Evolutionary conservation across 2,329 filamentous ascomycete species (phyloP).

Genomic region (Penicillium glabrum): DNA sequence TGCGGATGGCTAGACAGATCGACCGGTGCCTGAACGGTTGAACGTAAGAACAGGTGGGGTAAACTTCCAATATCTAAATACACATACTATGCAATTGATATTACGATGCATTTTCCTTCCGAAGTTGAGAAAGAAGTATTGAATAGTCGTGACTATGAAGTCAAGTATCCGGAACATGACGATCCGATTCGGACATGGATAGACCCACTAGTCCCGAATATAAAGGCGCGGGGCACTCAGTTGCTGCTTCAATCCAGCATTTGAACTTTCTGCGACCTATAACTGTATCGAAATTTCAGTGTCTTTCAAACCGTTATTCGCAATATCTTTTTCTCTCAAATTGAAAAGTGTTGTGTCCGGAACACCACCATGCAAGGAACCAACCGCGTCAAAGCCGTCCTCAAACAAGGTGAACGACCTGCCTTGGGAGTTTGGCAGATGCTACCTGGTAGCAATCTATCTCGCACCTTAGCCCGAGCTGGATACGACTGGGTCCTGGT

Average conservation of each 20-base stretch:
- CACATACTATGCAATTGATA: too few species aligned
- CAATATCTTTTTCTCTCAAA: neutral
- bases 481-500: neutral
- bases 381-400: neutral
- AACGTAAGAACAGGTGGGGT: neutral
- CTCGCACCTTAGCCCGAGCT: neutral
- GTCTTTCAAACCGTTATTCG: neutral
- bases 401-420: neutral
- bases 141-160: neutral
- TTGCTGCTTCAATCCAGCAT: neutral
- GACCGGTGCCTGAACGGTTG: slow-evolving; percentile 21
- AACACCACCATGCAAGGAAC: neutral
- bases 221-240: neutral
- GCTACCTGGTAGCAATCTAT: neutral
- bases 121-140: neutral
- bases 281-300: neutral
- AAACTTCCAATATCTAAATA: neutral
- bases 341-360: neutral
- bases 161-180: neutral
- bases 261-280: neutral
- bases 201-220: neutral
- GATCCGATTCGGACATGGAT: neutral
- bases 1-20: slow-evolving; percentile 27
- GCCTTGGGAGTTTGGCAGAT: neutral
- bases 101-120: neutral